These are phyloP conservation scores for Taphrina pruni DNA, from an alignment of 1,139 yeast genomes.

Conservation along the genomic window DNA sequence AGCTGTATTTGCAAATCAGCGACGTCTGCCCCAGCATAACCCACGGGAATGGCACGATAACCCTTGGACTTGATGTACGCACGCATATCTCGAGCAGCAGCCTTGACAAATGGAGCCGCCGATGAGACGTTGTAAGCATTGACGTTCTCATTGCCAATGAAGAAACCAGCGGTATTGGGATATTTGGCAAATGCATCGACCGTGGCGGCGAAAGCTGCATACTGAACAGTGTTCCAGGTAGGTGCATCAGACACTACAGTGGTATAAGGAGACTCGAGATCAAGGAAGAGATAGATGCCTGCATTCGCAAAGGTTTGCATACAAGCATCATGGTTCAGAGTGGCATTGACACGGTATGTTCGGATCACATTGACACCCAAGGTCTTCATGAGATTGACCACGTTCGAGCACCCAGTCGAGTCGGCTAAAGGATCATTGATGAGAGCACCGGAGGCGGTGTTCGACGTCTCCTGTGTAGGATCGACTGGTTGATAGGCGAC, in stretches of 20 bases:
- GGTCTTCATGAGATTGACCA: slow-evolving; percentile 71
- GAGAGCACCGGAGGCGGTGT: slow-evolving; percentile 45
- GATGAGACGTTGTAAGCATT: slow-evolving; percentile 80
- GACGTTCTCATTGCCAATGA: slow-evolving; percentile 92
- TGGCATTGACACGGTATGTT: slow-evolving; percentile 83
- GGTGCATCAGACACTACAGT: slow-evolving; percentile 78
- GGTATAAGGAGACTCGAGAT: slow-evolving; percentile 89
- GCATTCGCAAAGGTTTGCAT: slow-evolving; percentile 91
- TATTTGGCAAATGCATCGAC: slow-evolving; percentile 82
- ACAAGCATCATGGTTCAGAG: slow-evolving; percentile 82
- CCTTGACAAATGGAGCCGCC: slow-evolving; percentile 65
- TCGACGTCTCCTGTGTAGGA: slow-evolving; percentile 64
- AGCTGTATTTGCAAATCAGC: slow-evolving; percentile 72
- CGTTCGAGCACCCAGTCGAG: slow-evolving; percentile 71
- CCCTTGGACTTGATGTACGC: slow-evolving; percentile 65
- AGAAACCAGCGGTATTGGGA: slow-evolving; percentile 88
- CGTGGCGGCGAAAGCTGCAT: slow-evolving; percentile 78
- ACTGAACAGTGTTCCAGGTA: slow-evolving; percentile 87
- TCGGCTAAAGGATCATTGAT: slow-evolving; percentile 73
- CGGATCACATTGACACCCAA: slow-evolving; percentile 84
- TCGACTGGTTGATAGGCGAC: slow-evolving; percentile 91
- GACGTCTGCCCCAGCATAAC: slow-evolving; percentile 97
- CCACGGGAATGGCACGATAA: slow-evolving; percentile 79
- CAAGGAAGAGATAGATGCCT: slow-evolving; percentile 87
- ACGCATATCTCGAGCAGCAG: slow-evolving; percentile 80